phyloP scores from a whole-genome alignment of 352 stramenopile species.

The Pythium folliculosum region DNA sequence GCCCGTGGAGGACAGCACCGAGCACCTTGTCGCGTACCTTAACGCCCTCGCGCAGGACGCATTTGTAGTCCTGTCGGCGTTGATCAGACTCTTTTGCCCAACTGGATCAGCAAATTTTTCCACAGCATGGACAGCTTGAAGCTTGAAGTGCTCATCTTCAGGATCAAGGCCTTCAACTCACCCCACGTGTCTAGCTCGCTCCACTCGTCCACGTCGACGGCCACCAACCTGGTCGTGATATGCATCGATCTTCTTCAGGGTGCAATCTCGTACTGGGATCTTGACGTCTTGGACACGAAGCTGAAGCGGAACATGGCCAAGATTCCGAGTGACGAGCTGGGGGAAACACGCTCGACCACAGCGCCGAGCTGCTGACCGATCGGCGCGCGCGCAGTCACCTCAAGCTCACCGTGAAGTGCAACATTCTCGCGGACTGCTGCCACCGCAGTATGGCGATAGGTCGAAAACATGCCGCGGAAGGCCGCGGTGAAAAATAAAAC shows the following conservation, averaged over 20 bases:
- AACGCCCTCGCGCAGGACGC: conserved; percentile 11
- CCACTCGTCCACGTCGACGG: background rate
- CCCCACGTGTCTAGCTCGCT: conserved; percentile 35
- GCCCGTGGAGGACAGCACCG: background rate
- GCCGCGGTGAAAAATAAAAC: no score
- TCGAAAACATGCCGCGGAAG: no score
- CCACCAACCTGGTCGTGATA: background rate
- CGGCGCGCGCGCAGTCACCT: no score
- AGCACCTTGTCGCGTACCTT: conserved; percentile 23
- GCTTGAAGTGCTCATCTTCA: conserved; percentile 49
- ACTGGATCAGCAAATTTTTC: conserved; percentile 23
- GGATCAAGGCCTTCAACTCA: conserved; percentile 49
- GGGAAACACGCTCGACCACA: no score
- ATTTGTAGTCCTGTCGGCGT: conserved; percentile 37
- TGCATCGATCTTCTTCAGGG: background rate
- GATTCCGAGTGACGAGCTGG: background rate
- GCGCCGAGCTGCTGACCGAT: no score
- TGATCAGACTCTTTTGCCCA: conserved; percentile 49
- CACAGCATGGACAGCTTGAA: conserved; percentile 14
- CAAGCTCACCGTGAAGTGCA: no score
- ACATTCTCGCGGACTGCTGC: no score
- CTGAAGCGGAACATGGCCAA: background rate
- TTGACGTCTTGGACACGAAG: background rate
- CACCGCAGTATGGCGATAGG: no score
- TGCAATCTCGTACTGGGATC: background rate